phyloP scores from a whole-genome alignment of 441 rosid species.

The Euphorbia celastroides region DNA sequence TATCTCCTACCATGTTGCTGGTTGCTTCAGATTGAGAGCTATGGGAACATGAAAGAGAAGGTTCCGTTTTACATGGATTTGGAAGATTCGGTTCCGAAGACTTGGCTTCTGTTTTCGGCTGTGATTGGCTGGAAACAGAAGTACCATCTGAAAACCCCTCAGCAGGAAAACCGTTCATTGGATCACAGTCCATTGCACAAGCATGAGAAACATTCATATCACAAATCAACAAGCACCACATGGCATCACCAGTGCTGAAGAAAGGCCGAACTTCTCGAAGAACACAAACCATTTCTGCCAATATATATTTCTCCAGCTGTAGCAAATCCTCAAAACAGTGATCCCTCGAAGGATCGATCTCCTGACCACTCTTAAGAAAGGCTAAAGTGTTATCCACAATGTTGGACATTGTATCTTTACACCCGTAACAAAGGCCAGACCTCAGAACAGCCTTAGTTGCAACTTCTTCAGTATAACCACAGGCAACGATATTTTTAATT shows the following conservation, averaged over 20 bases:
- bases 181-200: slow-evolving; percentile 78
- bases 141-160: slow-evolving; percentile 34
- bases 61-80: slow-evolving; percentile 37
- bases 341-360: slow-evolving; percentile 45
- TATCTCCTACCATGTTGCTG: slow-evolving; percentile 27
- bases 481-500: slow-evolving; percentile 58
- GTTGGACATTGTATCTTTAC: slow-evolving; percentile 70
- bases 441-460: slow-evolving; percentile 75
- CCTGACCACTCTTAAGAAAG: slow-evolving; percentile 58
- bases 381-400: slow-evolving; percentile 70
- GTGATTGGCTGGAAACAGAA: slow-evolving; percentile 27
- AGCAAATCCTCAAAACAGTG: slow-evolving; percentile 74
- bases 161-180: slow-evolving; percentile 34
- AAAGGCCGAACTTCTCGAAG: slow-evolving; percentile 80
- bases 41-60: slow-evolving; percentile 38
- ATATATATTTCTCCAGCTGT: slow-evolving; percentile 78
- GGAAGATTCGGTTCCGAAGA: slow-evolving; percentile 39
- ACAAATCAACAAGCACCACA: slow-evolving; percentile 92
- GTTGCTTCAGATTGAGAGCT: slow-evolving; percentile 38
- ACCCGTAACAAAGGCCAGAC: slow-evolving; percentile 77
- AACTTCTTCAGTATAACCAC: slow-evolving; percentile 69
- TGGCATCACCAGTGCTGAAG: slow-evolving; percentile 87
- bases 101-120: slow-evolving; percentile 31
- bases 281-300: slow-evolving; percentile 81
- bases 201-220: slow-evolving; percentile 97